Conservation (phyloP, 495 filamentous ascomycete species). For the Astrothelium subdiscretum region DNA sequence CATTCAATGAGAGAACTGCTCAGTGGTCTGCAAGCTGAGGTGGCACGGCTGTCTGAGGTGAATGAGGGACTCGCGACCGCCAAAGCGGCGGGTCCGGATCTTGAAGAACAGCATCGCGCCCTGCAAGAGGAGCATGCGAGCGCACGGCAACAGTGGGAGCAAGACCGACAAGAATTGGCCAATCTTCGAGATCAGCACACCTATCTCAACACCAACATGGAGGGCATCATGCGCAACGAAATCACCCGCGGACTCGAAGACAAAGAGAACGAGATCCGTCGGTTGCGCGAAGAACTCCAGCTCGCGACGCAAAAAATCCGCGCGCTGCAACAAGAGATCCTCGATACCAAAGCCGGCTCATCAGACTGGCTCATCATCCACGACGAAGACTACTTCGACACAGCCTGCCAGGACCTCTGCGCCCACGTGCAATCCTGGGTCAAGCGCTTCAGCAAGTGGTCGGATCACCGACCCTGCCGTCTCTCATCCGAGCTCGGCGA, state of each 20-base stretch:
- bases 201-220: slow-evolving; percentile 50
- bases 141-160: slow-evolving; percentile 36
- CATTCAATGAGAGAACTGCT: slow-evolving; percentile 65
- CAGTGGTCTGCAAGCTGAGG: slow-evolving; percentile 66
- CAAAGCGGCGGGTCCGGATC: background rate
- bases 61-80: slow-evolving; percentile 52
- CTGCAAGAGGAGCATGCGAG: slow-evolving; percentile 49
- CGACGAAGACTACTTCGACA: slow-evolving; percentile 90
- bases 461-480: slow-evolving; percentile 74
- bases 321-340: slow-evolving; percentile 71
- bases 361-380: slow-evolving; percentile 56
- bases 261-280: slow-evolving; percentile 67
- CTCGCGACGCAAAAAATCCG: slow-evolving; percentile 65
- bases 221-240: slow-evolving; percentile 49
- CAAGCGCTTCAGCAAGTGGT: slow-evolving; percentile 90
- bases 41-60: slow-evolving; percentile 56
- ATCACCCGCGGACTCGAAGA: slow-evolving; percentile 49
- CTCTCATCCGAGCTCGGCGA: slow-evolving; percentile 68
- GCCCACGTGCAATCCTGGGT: slow-evolving; percentile 94
- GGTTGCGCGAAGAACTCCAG: slow-evolving; percentile 66
- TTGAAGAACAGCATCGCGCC: slow-evolving; percentile 48
- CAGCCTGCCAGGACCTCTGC: slow-evolving; percentile 85
- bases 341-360: slow-evolving; percentile 50
- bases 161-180: slow-evolving; percentile 48
- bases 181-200: slow-evolving; percentile 46